These are phyloP conservation scores for Pelargonium fulgidum DNA, from an alignment of 441 rosid genomes.

Conservation along the genomic window DNA sequence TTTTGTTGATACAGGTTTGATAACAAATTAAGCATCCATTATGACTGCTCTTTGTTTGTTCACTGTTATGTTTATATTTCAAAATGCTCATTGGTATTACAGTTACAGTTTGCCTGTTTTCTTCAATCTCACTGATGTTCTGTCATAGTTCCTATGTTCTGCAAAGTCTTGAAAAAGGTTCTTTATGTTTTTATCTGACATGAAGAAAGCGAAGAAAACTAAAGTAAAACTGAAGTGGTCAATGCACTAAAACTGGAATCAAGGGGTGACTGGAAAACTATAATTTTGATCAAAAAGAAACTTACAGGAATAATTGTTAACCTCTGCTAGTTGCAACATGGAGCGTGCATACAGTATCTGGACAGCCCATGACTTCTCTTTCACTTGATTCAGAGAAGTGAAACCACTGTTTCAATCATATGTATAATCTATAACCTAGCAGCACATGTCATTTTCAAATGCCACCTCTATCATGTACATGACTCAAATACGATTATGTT, in stretches of 20 bases:
- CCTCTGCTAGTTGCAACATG: not conserved
- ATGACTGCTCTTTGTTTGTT: not conserved
- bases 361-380: not conserved
- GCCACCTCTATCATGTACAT: not conserved
- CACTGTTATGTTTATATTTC: not conserved
- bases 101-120: not conserved
- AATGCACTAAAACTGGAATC: not conserved
- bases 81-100: not conserved
- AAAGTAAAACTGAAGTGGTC: not conserved
- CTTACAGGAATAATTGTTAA: not conserved
- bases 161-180: not conserved
- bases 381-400: not conserved
- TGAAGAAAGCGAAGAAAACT: not conserved
- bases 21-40: not conserved
- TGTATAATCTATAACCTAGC: not conserved
- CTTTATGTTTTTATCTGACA: not conserved
- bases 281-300: not conserved
- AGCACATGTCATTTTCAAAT: not conserved
- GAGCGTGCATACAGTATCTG: not conserved
- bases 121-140: not conserved
- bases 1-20: slow-evolving; percentile 85
- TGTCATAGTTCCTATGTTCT: not conserved
- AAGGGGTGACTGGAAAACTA: not conserved
- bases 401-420: not conserved
- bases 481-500: too few species aligned